Conservation (phyloP, 768 basidiomycete species). For the Boletales sp. region DNA sequence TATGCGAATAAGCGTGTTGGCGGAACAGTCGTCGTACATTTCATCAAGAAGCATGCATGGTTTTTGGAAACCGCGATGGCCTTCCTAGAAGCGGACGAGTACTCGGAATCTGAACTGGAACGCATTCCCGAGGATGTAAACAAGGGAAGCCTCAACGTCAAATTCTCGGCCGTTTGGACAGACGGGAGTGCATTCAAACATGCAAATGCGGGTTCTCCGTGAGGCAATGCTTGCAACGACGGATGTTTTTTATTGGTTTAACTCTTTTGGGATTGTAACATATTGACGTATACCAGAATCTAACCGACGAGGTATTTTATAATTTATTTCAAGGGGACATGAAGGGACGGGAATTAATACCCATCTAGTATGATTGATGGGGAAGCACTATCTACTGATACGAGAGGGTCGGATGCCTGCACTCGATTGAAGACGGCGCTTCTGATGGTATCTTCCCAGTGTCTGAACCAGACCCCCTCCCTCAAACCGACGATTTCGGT, state of each 20-base stretch:
- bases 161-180: slow-evolving; percentile 29
- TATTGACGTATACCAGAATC: neutral
- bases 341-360: slow-evolving; percentile 5
- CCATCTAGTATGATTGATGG: slow-evolving; percentile 24
- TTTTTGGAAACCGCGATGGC: slow-evolving; percentile 91
- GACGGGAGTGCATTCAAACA: slow-evolving; percentile 21
- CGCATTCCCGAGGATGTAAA: slow-evolving; percentile 5
- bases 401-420: slow-evolving; percentile 33
- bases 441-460: slow-evolving; percentile 69
- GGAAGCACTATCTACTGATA: slow-evolving; percentile 25
- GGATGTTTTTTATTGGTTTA: slow-evolving; percentile 20
- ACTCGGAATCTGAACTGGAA: slow-evolving; percentile 44
- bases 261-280: slow-evolving; percentile 11
- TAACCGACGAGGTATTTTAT: too few relatives aligned
- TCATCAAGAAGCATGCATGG: slow-evolving; percentile 97
- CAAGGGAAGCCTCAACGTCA: slow-evolving; percentile 14
- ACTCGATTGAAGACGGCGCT: slow-evolving; percentile 50
- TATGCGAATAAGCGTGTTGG: slow-evolving; percentile 74
- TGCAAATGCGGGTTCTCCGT: slow-evolving; percentile 8
- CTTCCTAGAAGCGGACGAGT: slow-evolving; percentile 75
- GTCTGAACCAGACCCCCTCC: slow-evolving; percentile 78
- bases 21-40: slow-evolving; percentile 94
- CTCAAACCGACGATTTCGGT: slow-evolving; percentile 51
- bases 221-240: neutral
- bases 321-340: neutral